phyloP scores from a whole-genome alignment of 1,139 yeast species.

The Spencermartinsiella ligniputridi region DNA sequence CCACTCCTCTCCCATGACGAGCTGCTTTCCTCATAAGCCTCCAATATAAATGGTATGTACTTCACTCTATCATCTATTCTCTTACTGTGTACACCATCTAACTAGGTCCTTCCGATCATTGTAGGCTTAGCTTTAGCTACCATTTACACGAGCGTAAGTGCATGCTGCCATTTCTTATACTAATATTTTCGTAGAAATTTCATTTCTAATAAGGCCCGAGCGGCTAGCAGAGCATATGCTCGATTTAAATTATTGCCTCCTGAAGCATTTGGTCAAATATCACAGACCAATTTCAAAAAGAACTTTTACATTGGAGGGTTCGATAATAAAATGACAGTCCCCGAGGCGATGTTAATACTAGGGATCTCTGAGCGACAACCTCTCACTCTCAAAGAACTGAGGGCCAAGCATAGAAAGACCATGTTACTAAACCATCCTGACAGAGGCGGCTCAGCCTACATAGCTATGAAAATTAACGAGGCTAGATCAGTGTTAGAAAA shows the following conservation, averaged over 20 bases:
- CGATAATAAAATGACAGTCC: conserved; percentile 31
- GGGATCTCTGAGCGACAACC: conserved; percentile 25
- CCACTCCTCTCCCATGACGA: too few relatives aligned
- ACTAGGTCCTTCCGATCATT: conserved; percentile 23
- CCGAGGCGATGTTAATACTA: conserved; percentile 34
- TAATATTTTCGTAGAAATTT: not conserved
- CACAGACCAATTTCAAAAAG: conserved; percentile 13
- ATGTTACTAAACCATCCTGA: conserved; percentile 78
- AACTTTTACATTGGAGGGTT: conserved; percentile 34
- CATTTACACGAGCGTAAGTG: conserved; percentile 24
- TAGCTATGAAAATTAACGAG: conserved; percentile 70
- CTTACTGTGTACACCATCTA: too few relatives aligned
- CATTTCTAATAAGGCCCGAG: conserved; percentile 21
- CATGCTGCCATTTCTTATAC: not conserved
- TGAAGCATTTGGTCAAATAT: conserved; percentile 26
- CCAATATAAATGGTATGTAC: too few relatives aligned
- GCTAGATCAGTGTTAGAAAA: conserved; percentile 61
- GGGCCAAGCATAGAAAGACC: conserved; percentile 53
- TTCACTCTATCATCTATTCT: too few relatives aligned
- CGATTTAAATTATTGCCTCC: conserved; percentile 32
- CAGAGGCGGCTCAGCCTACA: conserved; percentile 64
- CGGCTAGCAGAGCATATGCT: conserved; percentile 32
- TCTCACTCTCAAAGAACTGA: conserved; percentile 37
- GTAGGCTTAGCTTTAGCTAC: conserved; percentile 26
- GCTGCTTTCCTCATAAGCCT: too few relatives aligned